Conservation (phyloP, 805 yeast species). For the Starmerella sirachaensis region DNA sequence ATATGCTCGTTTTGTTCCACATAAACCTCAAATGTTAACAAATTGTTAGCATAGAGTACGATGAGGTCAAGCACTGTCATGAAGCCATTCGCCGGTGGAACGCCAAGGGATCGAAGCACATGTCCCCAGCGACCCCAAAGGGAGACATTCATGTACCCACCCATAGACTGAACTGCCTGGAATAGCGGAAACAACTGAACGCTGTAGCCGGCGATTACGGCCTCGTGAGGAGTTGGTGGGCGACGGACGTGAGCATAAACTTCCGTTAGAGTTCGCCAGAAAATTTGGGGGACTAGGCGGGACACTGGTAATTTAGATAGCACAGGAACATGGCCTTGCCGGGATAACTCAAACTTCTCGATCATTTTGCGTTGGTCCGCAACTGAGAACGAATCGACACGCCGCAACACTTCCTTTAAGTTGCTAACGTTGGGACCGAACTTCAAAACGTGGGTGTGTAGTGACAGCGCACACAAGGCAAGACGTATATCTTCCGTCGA, state of each 20-base stretch:
- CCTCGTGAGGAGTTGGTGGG: slow-evolving; percentile 9
- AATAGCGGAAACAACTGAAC: slow-evolving; percentile 15
- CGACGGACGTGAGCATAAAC: slow-evolving; percentile 12
- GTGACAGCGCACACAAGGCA: slow-evolving; percentile 15
- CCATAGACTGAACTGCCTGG: slow-evolving; percentile 15
- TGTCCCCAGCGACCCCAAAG: slow-evolving; percentile 16
- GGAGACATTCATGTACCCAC: slow-evolving; percentile 16
- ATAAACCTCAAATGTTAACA: slow-evolving; percentile 21
- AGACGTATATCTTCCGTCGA: slow-evolving; percentile 2
- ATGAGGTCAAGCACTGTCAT: slow-evolving; percentile 10
- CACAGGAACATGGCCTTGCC: slow-evolving; percentile 5
- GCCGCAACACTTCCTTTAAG: slow-evolving; percentile 11
- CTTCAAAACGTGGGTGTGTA: slow-evolving; percentile 15
- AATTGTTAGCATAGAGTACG: slow-evolving; percentile 16
- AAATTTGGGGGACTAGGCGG: slow-evolving; percentile 12
- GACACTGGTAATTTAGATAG: slow-evolving; percentile 12
- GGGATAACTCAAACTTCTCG: slow-evolving; percentile 14
- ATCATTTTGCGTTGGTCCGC: slow-evolving; percentile 15
- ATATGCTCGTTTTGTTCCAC: slow-evolving; percentile 11
- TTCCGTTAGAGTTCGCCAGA: slow-evolving; percentile 15
- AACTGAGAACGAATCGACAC: slow-evolving; percentile 11
- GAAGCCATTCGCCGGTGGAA: slow-evolving; percentile 9
- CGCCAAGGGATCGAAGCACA: slow-evolving; percentile 11
- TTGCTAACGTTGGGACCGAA: slow-evolving; percentile 9
- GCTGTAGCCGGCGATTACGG: slow-evolving; percentile 6